phyloP scores from a whole-genome alignment of 106 monocot genomes.

The Dendrobium chrysotoxum region DNA sequence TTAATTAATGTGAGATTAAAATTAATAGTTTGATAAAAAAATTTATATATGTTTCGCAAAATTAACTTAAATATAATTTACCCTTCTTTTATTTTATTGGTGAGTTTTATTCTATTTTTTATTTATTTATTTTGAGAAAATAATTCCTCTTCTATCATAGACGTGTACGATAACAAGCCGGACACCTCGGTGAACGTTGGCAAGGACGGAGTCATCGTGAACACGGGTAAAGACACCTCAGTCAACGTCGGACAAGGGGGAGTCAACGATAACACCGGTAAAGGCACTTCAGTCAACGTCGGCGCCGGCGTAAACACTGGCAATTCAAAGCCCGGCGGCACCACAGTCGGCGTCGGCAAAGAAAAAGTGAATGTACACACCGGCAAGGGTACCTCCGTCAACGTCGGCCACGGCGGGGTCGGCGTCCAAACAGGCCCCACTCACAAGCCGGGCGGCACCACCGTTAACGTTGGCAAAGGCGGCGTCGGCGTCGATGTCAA shows the following conservation, averaged over 20 bases:
- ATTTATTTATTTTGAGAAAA: no score
- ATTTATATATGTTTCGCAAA: no score
- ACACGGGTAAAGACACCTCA: constrained; percentile 2
- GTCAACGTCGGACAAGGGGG: constrained; percentile 30
- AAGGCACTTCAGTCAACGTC: constrained; percentile 24
- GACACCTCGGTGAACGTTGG: constrained; percentile 5
- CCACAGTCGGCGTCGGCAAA: constrained; percentile 20
- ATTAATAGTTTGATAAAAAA: no score
- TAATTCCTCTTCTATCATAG: no score
- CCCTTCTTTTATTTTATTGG: no score
- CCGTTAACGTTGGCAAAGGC: constrained; percentile 23
- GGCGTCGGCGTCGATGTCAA: constrained; percentile 20
- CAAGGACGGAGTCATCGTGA: constrained; percentile 24
- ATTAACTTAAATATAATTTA: no score
- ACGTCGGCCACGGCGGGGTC: constrained; percentile 23
- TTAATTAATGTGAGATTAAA: no score
- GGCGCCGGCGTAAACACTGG: constrained; percentile 28
- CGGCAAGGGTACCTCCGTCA: constrained; percentile 11
- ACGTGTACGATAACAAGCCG: not conserved
- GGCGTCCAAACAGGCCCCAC: constrained; percentile 15
- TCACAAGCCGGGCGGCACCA: constrained; percentile 16
- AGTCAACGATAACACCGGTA: constrained; percentile 21
- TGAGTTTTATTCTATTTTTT: no score
- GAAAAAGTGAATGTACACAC: constrained; percentile 14
- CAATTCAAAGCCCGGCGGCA: constrained; percentile 18